Evolutionary conservation across 2,329 filamentous ascomycete genomes (phyloP).

Genomic region (Thyridium curvatum): DNA sequence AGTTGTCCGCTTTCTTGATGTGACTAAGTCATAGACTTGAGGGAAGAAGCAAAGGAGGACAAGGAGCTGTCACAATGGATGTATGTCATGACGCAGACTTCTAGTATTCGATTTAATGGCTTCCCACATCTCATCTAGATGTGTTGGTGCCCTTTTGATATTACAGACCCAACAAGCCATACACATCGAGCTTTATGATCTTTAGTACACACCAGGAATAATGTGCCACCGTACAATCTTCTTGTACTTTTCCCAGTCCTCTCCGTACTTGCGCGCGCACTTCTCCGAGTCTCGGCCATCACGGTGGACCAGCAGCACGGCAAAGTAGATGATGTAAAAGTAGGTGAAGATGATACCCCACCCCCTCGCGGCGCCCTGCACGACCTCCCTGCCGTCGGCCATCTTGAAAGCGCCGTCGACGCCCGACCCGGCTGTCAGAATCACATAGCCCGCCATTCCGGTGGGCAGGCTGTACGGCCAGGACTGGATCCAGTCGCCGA

Average conservation of each 20-base stretch:
- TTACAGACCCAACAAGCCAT: neutral
- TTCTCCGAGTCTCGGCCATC: constrained; percentile 86
- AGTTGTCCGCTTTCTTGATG: too few relatives aligned
- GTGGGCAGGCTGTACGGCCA: constrained; percentile 90
- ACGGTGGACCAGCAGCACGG: constrained; percentile 76
- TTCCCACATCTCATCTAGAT: too few relatives aligned
- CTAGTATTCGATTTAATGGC: too few relatives aligned
- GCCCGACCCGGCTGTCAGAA: constrained; percentile 50
- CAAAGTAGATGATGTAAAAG: constrained; percentile 93
- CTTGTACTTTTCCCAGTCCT: constrained; percentile 87
- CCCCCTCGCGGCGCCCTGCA: constrained; percentile 67
- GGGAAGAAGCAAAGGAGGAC: too few relatives aligned
- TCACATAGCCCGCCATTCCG: constrained; percentile 73
- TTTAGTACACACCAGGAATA: constrained; percentile 75
- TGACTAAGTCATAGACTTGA: too few relatives aligned
- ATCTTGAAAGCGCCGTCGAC: constrained; percentile 47
- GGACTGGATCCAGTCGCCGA: constrained; percentile 90
- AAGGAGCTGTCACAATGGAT: too few relatives aligned
- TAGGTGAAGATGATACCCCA: constrained; percentile 89
- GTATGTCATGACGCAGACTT: too few relatives aligned
- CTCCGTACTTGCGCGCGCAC: constrained; percentile 84
- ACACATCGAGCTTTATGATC: neutral
- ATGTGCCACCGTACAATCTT: constrained; percentile 76
- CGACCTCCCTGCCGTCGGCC: constrained; percentile 55
- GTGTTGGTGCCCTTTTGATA: too few relatives aligned